Base-by-base conservation (phyloP, 108 stramenopile genomes). In the Cyclostephanos tholiformis region DNA sequence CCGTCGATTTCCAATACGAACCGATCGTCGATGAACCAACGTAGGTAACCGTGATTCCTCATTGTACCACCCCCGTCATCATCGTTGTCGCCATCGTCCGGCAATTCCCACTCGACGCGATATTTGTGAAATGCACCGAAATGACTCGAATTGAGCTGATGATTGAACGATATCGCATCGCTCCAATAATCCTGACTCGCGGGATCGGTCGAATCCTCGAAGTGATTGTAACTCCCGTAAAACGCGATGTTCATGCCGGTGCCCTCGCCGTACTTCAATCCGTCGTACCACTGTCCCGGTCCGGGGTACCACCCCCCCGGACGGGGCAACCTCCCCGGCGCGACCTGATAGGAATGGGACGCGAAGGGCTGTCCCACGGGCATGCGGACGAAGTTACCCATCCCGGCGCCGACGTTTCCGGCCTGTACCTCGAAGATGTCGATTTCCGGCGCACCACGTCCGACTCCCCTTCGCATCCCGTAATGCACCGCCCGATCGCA, bases 361-460 rank as follows among this genome's bases (percentile, higher is more conserved):
- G 88, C 84, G 85, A 95, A 96, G 1, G 97, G 96, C 73, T 95
- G 93, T 20, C 95, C 91, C 25, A 97, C 91, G 29, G 93, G 69
- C 60, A 82, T 84, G 66, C 87, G 65, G 0, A 86, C 43, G 64
- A 90, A 96, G 17, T 74, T 36, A 0, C 89, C 91, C 12, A 63
- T 69, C 41, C 88, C 88, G 43, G 85, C 88, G 76, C 84, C 85
- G 52, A 85, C 72, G 39, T 60, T 70, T 11, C 95, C 95, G 2
- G 91, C 83, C 53, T 96, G 95, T 0, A 93, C 97, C 71, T 99
- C 98, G 63, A 98, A 93, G 51, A 99, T 85, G 72, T 97, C 97
- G 60, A 99, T 97, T 77, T 99, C 98, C n/a, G 98, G 97, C 27
- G 98, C 95, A 12, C 98, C 98, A 12, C 98, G 86, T 25, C 98